phyloP scores from a whole-genome alignment of 2,329 filamentous ascomycete species.

The Hypocreales sp. region DNA sequence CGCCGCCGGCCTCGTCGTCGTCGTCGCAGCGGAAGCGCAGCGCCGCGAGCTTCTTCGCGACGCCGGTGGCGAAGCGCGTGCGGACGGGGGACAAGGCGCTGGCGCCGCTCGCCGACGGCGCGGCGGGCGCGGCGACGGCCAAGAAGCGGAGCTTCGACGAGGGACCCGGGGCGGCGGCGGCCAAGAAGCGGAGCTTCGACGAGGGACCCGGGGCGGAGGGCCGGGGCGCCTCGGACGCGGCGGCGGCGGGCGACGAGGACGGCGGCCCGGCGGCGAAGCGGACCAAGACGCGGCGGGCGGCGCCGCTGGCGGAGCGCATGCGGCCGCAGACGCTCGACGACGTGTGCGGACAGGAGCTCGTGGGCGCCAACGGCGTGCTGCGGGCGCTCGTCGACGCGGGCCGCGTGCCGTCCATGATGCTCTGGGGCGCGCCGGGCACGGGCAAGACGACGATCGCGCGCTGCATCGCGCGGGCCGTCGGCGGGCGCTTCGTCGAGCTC shows the following conservation, averaged over 20 bases:
- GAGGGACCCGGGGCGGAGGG: conserved; percentile 17
- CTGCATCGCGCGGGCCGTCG: conserved; percentile 70
- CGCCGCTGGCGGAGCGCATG: conserved; percentile 89
- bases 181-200: conserved; percentile 35
- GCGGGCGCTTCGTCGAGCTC: conserved; percentile 83
- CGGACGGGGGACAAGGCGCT: conserved; percentile 13
- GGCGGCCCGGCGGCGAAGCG: conserved; percentile 36
- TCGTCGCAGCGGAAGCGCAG: conserved; percentile 33
- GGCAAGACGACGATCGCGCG: conserved; percentile 88
- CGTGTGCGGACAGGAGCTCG: conserved; percentile 81
- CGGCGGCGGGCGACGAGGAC: conserved; percentile 3
- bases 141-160: conserved; percentile 39
- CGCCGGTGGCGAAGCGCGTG: conserved; percentile 40
- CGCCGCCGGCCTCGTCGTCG: conserved; percentile 8
- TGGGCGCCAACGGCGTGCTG: conserved; percentile 71
- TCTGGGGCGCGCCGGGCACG: conserved; percentile 74
- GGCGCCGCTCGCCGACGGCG: conserved; percentile 18
- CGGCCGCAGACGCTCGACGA: conserved; percentile 71
- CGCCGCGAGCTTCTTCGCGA: conserved; percentile 45
- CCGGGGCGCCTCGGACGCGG: conserved; percentile 1
- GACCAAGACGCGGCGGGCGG: conserved; percentile 52
- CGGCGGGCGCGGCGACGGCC: conserved; percentile 17
- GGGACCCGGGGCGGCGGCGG: conserved; percentile 26
- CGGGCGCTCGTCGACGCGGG: conserved; percentile 75
- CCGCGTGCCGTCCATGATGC: conserved; percentile 82